These are phyloP conservation scores for Solanum tacnaense DNA, from an alignment of 257 asterid genomes.

Conservation along the genomic window DNA sequence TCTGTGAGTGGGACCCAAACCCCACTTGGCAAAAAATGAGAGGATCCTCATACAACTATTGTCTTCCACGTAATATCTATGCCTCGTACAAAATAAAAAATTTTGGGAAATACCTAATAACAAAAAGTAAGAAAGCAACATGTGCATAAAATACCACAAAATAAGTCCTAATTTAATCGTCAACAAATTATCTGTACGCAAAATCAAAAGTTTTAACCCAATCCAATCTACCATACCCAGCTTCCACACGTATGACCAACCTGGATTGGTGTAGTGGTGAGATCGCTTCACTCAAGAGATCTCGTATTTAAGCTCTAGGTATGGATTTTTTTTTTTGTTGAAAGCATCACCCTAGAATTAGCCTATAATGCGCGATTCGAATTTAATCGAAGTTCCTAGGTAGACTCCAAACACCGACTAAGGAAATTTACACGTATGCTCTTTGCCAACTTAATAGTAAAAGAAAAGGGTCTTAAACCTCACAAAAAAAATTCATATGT, in stretches of 20 bases:
- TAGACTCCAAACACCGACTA: background rate
- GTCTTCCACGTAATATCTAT: too few species aligned
- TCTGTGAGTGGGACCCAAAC: too few species aligned
- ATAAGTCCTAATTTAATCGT: background rate
- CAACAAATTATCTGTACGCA: background rate
- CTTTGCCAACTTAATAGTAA: background rate
- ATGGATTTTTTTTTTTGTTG: too few species aligned
- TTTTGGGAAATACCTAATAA: background rate
- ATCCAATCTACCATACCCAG: background rate
- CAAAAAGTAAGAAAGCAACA: background rate
- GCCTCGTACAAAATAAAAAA: too few species aligned
- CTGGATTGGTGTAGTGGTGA: too few species aligned
- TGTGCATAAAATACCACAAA: background rate
- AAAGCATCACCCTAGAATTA: background rate
- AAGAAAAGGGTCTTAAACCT: too few species aligned
- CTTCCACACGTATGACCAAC: background rate
- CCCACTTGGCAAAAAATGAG: too few species aligned
- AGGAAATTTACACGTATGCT: too few species aligned
- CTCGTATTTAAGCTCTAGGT: fast-evolving
- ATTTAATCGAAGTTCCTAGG: fast-evolving
- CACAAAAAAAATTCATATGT: too few species aligned
- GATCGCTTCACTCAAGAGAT: fast-evolving
- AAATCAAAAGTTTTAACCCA: background rate
- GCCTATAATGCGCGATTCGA: fast-evolving
- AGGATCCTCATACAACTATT: too few species aligned